These are phyloP conservation scores for Tripterygium wilfordii DNA, from an alignment of 177 flowering plant species.

Conservation along the genomic window DNA sequence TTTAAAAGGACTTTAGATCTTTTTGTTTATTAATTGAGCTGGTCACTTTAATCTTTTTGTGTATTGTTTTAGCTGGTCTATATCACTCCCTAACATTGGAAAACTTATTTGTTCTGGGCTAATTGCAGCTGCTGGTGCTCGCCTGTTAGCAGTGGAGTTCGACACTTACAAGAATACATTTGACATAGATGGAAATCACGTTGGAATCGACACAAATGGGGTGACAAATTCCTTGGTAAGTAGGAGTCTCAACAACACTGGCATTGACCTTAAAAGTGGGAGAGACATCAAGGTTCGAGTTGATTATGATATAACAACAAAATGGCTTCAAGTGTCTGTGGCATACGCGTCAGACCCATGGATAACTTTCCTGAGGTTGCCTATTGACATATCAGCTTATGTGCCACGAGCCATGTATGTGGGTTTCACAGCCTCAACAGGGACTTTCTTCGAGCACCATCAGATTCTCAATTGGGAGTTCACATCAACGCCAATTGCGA, in stretches of 20 bases:
- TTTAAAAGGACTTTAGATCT: no score
- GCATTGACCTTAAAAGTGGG: conserved; percentile 34
- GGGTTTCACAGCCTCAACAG: conserved; percentile 43
- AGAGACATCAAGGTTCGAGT: conserved; percentile 23
- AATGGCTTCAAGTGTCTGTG: conserved; percentile 17
- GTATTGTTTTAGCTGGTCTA: no score
- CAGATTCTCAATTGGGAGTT: conserved; percentile 37
- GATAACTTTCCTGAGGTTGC: conserved; percentile 17
- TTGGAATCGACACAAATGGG: conserved; percentile 34
- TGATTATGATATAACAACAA: conserved; percentile 25
- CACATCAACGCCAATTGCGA: conserved; percentile 23
- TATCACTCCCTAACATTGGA: no score
- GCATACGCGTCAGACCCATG: conserved; percentile 22
- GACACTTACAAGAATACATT: no score
- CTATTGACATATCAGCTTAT: conserved; percentile 21
- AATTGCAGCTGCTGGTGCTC: conserved; percentile 23
- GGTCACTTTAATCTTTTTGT: no score
- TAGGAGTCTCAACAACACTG: conserved; percentile 18
- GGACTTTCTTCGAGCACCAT: conserved; percentile 26
- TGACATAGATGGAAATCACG: conserved; percentile 35
- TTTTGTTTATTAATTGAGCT: no score
- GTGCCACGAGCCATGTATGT: conserved; percentile 30
- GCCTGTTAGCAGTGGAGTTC: conserved; percentile 44
- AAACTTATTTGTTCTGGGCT: no score
- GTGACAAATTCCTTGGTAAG: conserved; percentile 16